phyloP scores from a whole-genome alignment of 441 rosid species.

The Eruca vesicaria region DNA sequence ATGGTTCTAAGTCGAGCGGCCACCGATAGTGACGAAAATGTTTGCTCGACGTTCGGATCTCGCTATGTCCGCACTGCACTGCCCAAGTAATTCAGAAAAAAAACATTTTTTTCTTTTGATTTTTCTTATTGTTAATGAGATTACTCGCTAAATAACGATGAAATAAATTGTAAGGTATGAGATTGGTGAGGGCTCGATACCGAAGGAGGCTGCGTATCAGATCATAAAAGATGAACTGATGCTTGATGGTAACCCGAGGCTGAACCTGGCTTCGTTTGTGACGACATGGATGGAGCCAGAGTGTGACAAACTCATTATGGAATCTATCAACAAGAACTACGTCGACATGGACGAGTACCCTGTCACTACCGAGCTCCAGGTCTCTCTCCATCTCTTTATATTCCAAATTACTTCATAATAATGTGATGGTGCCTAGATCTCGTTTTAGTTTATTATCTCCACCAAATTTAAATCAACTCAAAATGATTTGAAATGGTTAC shows the following conservation, averaged over 20 bases:
- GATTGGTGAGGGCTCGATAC: conserved; percentile 48
- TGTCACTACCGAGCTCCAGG: conserved; percentile 94
- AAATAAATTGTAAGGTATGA: conserved; percentile 31
- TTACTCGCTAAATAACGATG: neutral
- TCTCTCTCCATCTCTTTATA: neutral
- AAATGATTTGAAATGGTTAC: neutral
- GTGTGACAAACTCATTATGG: conserved; percentile 93
- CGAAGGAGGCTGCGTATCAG: conserved; percentile 52
- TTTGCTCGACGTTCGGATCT: conserved; percentile 59
- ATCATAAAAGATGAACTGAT: conserved; percentile 53
- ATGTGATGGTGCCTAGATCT: neutral
- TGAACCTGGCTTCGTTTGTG: conserved; percentile 74
- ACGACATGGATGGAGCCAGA: conserved; percentile 99
- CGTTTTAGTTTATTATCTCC: neutral
- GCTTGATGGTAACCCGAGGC: conserved; percentile 58
- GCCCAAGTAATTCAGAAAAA: conserved; percentile 45
- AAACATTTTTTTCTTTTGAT: neutral
- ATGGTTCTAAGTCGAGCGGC: conserved; percentile 42
- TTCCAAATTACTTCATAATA: neutral
- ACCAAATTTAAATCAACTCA: neutral
- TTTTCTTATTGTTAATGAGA: neutral
- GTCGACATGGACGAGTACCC: conserved; percentile 98
- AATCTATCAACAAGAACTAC: conserved; percentile 79
- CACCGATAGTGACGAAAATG: conserved; percentile 29
- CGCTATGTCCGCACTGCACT: conserved; percentile 57